These are phyloP conservation scores for Penicillium macrosclerotiorum DNA, from an alignment of 495 filamentous ascomycete genomes.

Conservation along the genomic window DNA sequence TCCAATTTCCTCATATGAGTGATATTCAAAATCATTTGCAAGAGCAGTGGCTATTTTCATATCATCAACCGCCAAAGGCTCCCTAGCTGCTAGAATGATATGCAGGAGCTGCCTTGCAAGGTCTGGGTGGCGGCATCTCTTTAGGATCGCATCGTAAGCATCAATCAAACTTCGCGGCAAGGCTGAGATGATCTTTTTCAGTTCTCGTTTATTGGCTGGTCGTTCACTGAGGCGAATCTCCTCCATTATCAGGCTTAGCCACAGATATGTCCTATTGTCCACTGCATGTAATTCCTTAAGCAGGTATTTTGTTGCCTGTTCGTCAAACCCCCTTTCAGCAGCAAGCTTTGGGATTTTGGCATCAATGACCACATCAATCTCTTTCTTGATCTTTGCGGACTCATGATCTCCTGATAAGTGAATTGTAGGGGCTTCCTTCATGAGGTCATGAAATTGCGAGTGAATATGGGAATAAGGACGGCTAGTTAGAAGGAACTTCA, in stretches of 20 bases:
- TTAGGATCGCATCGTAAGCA: conserved; percentile 6
- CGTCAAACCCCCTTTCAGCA: conserved; percentile 11
- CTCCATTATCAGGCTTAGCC: conserved; percentile 19
- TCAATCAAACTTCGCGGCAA: conserved; percentile 6
- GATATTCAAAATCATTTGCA: conserved; percentile 5
- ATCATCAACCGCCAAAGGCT: conserved; percentile 7
- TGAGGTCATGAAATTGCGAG: conserved; percentile 24
- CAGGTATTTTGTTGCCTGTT: conserved; percentile 19
- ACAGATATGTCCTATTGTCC: conserved; percentile 48
- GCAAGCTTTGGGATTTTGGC: conserved; percentile 24
- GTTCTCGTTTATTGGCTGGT: conserved; percentile 8
- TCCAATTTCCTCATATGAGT: conserved; percentile 8
- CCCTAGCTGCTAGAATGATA: conserved; percentile 2
- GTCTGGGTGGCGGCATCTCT: conserved; percentile 8
- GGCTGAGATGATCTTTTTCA: conserved; percentile 4
- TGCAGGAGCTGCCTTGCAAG: conserved; percentile 8
- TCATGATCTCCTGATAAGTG: conserved; percentile 39
- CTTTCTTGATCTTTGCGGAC: conserved; percentile 34
- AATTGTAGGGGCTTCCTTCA: conserved; percentile 26
- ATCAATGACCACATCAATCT: conserved; percentile 44
- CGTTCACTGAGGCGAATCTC: conserved; percentile 9
- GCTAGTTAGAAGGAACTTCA: conserved; percentile 52
- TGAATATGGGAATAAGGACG: conserved; percentile 45
- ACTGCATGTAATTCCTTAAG: conserved; percentile 22
- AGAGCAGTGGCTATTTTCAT: conserved; percentile 9